Percentiles rank a stretch among this genome's conserved stretches.
phyloP scores from a whole-genome alignment of 139 green algal genomes.

The Chlorella sp. region DNA sequence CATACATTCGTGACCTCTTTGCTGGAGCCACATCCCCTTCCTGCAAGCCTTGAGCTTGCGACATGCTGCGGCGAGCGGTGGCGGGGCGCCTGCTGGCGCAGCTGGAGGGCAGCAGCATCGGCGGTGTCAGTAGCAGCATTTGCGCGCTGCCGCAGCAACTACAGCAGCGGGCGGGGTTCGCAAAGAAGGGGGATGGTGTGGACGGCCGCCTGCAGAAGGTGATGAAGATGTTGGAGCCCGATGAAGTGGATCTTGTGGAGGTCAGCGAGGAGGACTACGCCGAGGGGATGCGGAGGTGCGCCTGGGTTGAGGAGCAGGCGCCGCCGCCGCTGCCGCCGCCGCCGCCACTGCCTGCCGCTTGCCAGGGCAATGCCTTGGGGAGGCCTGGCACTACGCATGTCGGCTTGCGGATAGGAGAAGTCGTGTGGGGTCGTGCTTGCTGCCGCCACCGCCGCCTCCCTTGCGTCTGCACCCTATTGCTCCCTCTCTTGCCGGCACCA shows the following conservation, averaged over 20 bases:
- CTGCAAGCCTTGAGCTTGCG: too few relatives aligned
- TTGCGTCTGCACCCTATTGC: not conserved
- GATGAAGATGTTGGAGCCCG: conserved; percentile 28
- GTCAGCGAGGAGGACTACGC: conserved; percentile 36
- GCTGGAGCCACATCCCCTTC: not conserved
- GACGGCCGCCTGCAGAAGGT: conserved; percentile 37
- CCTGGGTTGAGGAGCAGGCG: not conserved
- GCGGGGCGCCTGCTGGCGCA: not conserved
- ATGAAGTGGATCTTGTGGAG: conserved; percentile 1
- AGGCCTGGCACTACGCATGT: not conserved
- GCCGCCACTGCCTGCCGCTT: not conserved
- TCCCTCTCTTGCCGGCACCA: not conserved
- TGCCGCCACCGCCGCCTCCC: not conserved
- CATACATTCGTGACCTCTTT: not conserved
- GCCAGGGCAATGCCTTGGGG: not conserved
- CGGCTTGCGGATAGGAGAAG: not conserved
- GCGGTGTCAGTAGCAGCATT: not conserved
- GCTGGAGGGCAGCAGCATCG: not conserved
- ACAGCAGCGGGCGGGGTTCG: conserved; percentile 24
- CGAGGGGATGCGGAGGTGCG: conserved; percentile 36
- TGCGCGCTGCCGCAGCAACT: not conserved
- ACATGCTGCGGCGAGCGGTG: conserved; percentile 3
- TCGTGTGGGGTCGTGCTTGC: not conserved
- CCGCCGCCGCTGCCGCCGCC: not conserved
- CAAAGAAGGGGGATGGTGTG: conserved; percentile 19